phyloP scores from a whole-genome alignment of 352 stramenopile species.

The Peronospora destructor region DNA sequence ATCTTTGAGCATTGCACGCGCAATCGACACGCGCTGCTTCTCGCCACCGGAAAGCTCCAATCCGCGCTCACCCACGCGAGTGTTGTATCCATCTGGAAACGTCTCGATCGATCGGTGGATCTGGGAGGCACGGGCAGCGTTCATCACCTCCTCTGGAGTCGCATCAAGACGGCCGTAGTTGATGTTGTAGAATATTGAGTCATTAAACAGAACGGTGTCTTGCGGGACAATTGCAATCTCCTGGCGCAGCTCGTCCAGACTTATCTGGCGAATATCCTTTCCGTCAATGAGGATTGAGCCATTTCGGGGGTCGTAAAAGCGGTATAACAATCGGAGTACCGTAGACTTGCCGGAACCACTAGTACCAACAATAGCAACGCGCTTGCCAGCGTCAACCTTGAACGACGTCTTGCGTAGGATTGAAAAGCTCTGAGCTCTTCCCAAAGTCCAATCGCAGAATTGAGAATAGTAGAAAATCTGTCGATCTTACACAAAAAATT shows the following conservation, averaged over 20 bases:
- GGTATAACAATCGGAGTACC: conserved; percentile 89
- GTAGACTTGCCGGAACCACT: conserved; percentile 91
- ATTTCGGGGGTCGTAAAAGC: conserved; percentile 74
- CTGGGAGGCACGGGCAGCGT: conserved; percentile 85
- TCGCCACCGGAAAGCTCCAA: conserved; percentile 87
- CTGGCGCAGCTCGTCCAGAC: conserved; percentile 67
- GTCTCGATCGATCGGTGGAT: conserved; percentile 86
- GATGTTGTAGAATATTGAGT: conserved; percentile 94
- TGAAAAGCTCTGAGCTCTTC: conserved; percentile 64
- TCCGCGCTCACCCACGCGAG: conserved; percentile 88
- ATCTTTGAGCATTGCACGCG: conserved; percentile 91
- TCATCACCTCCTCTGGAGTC: conserved; percentile 74
- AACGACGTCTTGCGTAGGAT: conserved; percentile 86
- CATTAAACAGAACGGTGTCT: conserved; percentile 96
- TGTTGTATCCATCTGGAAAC: conserved; percentile 90
- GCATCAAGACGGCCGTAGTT: conserved; percentile 89
- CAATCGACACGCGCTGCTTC: conserved; percentile 93
- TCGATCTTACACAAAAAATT: no score
- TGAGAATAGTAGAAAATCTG: no score
- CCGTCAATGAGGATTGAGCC: conserved; percentile 86
- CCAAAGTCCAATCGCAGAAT: conserved; percentile 88
- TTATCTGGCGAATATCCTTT: conserved; percentile 84
- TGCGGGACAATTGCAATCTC: conserved; percentile 93
- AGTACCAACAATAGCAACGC: conserved; percentile 88
- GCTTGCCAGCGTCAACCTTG: conserved; percentile 77